Base-by-base conservation (phyloP, 164 flowering plant genomes). In the Magnolia officinalis region DNA sequence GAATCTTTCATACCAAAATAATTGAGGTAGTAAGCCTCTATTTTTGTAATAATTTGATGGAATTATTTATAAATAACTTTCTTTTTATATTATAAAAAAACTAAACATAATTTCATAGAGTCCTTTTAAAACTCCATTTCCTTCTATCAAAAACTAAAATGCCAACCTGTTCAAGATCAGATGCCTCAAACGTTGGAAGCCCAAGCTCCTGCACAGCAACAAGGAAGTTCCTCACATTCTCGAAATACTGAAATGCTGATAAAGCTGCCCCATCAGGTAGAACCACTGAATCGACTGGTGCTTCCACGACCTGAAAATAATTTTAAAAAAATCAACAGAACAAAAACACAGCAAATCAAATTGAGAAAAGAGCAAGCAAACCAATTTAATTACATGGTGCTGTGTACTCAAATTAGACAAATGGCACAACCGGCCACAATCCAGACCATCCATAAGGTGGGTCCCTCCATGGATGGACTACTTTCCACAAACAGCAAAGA, bases 231-330 rank as follows among this genome's bases (percentile, higher is more conserved):
- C 98, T 91, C 71, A 93, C 97, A 78, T 96, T 96, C 78, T 96
- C 99, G 81, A 96, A 96, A 78, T 94, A 96, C 82, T 96, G 99
- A 82, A 80, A 96, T 16, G 96, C 98, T 0, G 98, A 90, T 74
- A 96, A 84, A 75, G 99, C 98, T 2, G 98, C 98, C 63, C 98
- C 99, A 89, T 96, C 98, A 16, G 98, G 92, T 14, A 89, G 80
- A 69, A 84, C 78, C 78, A 88, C 88, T 24, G 97, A 78, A 88
- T 93, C 99, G 77, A 81, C 76, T 9, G 97, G 90, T 78, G 88
- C 88, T 75, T 96, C 98, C 18, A 95, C 98, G 72, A 96, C 98
- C 99, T 96, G 74, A 78, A 81, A 72, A 50, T 8, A 20, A 79
- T 24, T 19, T 37, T 24, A 23, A 23, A 23, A 23, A 26, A 58